Conservation (phyloP, 106 monocot species). For the Phalaenopsis equestris region DNA sequence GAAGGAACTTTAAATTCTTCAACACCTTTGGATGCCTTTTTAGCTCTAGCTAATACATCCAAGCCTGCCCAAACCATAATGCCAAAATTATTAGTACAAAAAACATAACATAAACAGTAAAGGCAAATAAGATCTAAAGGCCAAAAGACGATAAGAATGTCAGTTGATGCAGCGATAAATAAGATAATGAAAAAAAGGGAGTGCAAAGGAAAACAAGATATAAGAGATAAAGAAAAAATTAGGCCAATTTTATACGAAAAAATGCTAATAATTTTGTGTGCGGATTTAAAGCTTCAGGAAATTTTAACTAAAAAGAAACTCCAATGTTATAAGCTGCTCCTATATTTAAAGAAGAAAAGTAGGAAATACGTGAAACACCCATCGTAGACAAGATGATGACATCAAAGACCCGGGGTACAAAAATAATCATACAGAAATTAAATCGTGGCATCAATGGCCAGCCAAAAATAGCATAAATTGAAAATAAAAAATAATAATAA, state of each 20-base stretch:
- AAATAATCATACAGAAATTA: background rate
- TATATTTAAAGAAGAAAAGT: background rate
- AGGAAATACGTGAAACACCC: background rate
- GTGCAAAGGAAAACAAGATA: too few relatives aligned
- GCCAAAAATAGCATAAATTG: background rate
- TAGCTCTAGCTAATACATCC: constrained; percentile 61
- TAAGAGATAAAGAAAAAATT: too few relatives aligned
- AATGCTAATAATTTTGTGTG: background rate
- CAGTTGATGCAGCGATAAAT: background rate
- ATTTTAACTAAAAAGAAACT: background rate
- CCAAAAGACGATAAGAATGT: background rate
- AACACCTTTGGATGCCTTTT: constrained; percentile 35
- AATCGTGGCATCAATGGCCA: background rate
- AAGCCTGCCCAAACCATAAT: constrained; percentile 36
- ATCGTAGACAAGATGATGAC: background rate
- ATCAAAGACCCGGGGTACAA: too few relatives aligned
- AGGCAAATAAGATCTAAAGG: background rate
- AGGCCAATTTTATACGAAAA: background rate
- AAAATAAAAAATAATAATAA: background rate
- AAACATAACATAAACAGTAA: background rate
- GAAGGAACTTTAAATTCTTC: constrained; percentile 46
- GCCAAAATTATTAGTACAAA: background rate
- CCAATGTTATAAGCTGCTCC: background rate
- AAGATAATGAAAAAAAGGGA: background rate
- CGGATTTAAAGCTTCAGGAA: background rate